phyloP scores from a whole-genome alignment of 495 filamentous ascomycete species.

The Trichoderma asperelloides region DNA sequence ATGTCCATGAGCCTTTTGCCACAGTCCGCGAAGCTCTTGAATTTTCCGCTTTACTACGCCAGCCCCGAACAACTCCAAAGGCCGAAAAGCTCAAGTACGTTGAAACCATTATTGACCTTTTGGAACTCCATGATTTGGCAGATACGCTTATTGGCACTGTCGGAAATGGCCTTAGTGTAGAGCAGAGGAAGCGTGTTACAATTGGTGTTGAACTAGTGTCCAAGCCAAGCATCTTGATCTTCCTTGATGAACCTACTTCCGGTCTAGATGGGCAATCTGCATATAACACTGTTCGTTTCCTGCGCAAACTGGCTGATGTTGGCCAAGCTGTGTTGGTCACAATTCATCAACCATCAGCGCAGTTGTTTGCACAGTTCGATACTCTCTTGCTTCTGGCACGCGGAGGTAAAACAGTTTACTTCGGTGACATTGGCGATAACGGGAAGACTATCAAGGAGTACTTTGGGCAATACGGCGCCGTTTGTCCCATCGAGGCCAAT shows the following conservation, averaged over 20 bases:
- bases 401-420: conserved; percentile 66
- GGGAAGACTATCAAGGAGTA: conserved; percentile 36
- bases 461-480: conserved; percentile 56
- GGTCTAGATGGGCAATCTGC: conserved; percentile 83
- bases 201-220: conserved; percentile 89
- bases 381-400: conserved; percentile 56
- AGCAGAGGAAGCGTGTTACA: conserved; percentile 68
- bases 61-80: conserved; percentile 52
- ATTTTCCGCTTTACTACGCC: conserved; percentile 74
- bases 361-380: conserved; percentile 50
- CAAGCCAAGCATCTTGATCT: conserved; percentile 67
- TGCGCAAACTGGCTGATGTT: conserved; percentile 69
- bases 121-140: conserved; percentile 71
- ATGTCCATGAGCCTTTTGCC: conserved; percentile 69
- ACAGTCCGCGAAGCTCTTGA: conserved; percentile 77
- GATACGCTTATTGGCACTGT: conserved; percentile 77
- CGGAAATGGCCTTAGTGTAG: conserved; percentile 53
- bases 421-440: conserved; percentile 48
- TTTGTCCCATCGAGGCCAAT: conserved; percentile 57
- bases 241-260: conserved; percentile 72
- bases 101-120: conserved; percentile 75
- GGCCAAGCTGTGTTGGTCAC: conserved; percentile 80
- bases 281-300: conserved; percentile 70
- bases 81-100: conserved; percentile 75
- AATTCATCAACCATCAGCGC: conserved; percentile 62